Base-by-base conservation (phyloP, 2,329 filamentous ascomycete genomes). In the Lanzia echinophila region DNA sequence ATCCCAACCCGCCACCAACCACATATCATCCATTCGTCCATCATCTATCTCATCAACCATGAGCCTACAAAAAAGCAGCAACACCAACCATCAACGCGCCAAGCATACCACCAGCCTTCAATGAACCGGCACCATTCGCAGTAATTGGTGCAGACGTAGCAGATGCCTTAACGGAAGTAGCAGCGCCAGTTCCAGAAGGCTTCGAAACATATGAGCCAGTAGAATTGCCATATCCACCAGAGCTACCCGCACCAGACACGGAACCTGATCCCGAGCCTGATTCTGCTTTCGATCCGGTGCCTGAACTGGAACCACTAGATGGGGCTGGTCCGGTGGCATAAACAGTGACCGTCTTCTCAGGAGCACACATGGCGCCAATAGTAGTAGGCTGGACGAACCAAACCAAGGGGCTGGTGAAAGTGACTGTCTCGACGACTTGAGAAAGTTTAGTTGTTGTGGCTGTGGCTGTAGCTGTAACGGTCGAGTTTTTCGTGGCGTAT, bases 351-450 rank as follows among this genome's bases (percentile, higher is more conserved):
- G 50, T 47, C 11, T 53, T 53, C 28, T 39, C 13, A 15, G 43
- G 50, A 6, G 43, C 24, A 32, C 50, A 53, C 32, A 53, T 41
- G 3, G 43, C 5, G 3, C 24, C 43, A 13, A 13, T 33, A 11
- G 43, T 15, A 3, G 34, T 47, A 47, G 50, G 50, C 20, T 53
- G 22, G 6, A 53, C 50, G 43, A 53, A 53, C 50, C 50, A 53
- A n/a, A 53, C 24, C 1, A 53, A 32, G 11, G 50, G 43, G 32
- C 11, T 47, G 6, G 33, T 33, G 17, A 53, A 47, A 5, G 33
- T 47, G 10, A 53, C 19, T 1, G 43, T 41, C 33, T 47, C 17
- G 17, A 53, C 19, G 19, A 53, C 50, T 10, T 47, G 43, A 4
- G 50, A 33, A 6, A 53, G 17, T 13, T 11, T 12, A 10, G 39